These are phyloP conservation scores for Filobasidium wieringae DNA, from an alignment of 768 basidiomycete species.

Conservation along the genomic window DNA sequence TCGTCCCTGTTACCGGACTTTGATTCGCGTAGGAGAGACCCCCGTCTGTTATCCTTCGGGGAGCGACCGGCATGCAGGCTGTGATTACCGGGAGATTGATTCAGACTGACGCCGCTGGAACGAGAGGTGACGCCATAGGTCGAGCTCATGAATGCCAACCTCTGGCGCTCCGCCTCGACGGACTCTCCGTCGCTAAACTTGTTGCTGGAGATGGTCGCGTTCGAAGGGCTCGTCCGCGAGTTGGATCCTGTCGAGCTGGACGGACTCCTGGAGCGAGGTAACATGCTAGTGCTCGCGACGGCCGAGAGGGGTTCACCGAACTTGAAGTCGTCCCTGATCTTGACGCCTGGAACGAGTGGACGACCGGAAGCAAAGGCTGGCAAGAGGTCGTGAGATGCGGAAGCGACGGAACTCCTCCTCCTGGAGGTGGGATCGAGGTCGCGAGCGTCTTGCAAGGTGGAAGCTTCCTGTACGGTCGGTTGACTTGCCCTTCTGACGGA, in stretches of 20 bases:
- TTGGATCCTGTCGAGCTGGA: neutral
- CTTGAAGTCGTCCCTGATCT: conserved; percentile 5
- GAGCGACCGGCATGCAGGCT: conserved; percentile 22
- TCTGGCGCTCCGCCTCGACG: conserved; percentile 35
- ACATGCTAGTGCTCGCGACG: neutral
- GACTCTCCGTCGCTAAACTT: conserved; percentile 15
- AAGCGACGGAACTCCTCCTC: too few species aligned
- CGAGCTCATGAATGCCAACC: conserved; percentile 30
- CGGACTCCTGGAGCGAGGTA: neutral
- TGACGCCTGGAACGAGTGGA: neutral
- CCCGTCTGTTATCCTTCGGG: neutral
- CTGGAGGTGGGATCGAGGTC: neutral
- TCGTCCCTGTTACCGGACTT: too few species aligned
- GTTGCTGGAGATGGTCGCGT: neutral
- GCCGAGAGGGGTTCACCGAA: conserved; percentile 13
- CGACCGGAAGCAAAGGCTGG: neutral
- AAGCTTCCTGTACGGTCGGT: neutral
- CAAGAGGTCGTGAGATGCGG: too few species aligned
- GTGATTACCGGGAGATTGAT: too few species aligned
- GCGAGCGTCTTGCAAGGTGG: neutral
- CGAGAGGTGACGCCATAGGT: conserved; percentile 28
- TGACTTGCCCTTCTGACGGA: neutral
- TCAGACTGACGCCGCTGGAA: too few species aligned
- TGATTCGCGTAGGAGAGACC: neutral
- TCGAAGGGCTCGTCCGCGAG: neutral